Conservation (phyloP, 805 yeast species). For the Wickerhamia fluorescens region DNA sequence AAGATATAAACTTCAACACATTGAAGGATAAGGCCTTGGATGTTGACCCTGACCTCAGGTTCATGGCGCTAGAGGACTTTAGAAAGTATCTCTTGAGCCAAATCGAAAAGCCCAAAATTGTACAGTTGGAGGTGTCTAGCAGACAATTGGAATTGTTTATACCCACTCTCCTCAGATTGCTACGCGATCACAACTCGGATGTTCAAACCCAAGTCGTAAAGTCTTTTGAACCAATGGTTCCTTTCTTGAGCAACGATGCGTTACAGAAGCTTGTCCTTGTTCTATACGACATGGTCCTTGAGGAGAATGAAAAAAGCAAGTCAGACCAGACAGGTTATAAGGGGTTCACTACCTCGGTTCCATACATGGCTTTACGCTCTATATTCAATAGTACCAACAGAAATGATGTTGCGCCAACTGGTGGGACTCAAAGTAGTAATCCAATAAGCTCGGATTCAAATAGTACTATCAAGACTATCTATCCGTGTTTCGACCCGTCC, state of each 20-base stretch:
- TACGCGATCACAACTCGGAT: conserved; percentile 60
- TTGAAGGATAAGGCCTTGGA: conserved; percentile 45
- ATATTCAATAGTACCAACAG: conserved; percentile 20
- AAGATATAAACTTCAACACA: conserved; percentile 19
- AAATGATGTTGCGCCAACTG: not conserved
- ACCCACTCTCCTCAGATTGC: conserved; percentile 33
- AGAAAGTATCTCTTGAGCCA: conserved; percentile 33
- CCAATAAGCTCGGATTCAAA: not conserved
- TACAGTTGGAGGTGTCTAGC: conserved; percentile 2
- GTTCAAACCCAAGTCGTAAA: conserved; percentile 71
- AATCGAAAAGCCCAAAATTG: conserved; percentile 7
- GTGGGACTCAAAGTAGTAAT: not conserved
- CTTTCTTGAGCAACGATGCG: conserved; percentile 25
- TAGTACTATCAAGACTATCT: not conserved
- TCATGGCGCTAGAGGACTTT: conserved; percentile 78
- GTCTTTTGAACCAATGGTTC: conserved; percentile 43
- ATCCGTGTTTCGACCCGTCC: conserved; percentile 8
- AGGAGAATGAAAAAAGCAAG: conserved; percentile 12
- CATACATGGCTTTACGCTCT: conserved; percentile 46
- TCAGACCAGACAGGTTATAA: conserved; percentile 10
- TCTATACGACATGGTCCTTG: conserved; percentile 17
- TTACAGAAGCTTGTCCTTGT: conserved; percentile 21
- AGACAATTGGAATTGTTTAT: conserved; percentile 16
- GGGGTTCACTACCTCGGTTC: conserved; percentile 40
- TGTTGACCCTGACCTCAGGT: conserved; percentile 75